Evolutionary conservation across 2,329 filamentous ascomycete genomes (phyloP).

Genomic region (Zalaria obscura): DNA sequence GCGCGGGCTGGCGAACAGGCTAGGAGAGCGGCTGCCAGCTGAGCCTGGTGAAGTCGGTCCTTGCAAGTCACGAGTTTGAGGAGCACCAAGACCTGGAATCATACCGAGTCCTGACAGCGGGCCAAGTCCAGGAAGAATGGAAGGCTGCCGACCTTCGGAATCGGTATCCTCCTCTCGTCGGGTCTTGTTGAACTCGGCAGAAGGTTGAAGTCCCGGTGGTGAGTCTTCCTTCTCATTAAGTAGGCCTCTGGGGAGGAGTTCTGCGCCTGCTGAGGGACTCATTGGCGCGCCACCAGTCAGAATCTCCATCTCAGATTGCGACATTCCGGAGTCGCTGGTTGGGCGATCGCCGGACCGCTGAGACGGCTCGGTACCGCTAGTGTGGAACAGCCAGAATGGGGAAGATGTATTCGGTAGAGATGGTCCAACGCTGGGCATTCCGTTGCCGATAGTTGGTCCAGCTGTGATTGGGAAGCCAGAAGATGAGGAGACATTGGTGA

Average conservation of each 20-base stretch:
- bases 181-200: slow-evolving; percentile 1
- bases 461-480: slow-evolving; percentile 24
- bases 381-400: slow-evolving; percentile 42
- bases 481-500: slow-evolving; percentile 17
- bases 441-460: slow-evolving; percentile 30
- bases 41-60: slow-evolving; percentile 30
- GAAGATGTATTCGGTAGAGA: slow-evolving; percentile 34
- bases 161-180: slow-evolving; percentile 13
- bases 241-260: slow-evolving; percentile 54
- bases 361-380: slow-evolving; percentile 43
- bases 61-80: slow-evolving; percentile 2
- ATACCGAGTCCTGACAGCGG: slow-evolving; percentile 25
- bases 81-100: slow-evolving; percentile 15
- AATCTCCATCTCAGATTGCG: slow-evolving; percentile 48
- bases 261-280: slow-evolving; percentile 59
- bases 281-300: slow-evolving; percentile 54
- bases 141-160: slow-evolving; percentile 7
- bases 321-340: slow-evolving; percentile 31
- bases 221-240: slow-evolving; percentile 17
- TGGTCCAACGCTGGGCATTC: slow-evolving; percentile 34
- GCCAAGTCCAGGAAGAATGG: slow-evolving; percentile 18
- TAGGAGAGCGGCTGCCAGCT: slow-evolving; percentile 27
- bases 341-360: slow-evolving; percentile 10
- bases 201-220: neutral
- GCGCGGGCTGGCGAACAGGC: slow-evolving; percentile 32